These are phyloP conservation scores for Asterophora lycoperdoides DNA, from an alignment of 768 basidiomycete genomes.

Conservation along the genomic window DNA sequence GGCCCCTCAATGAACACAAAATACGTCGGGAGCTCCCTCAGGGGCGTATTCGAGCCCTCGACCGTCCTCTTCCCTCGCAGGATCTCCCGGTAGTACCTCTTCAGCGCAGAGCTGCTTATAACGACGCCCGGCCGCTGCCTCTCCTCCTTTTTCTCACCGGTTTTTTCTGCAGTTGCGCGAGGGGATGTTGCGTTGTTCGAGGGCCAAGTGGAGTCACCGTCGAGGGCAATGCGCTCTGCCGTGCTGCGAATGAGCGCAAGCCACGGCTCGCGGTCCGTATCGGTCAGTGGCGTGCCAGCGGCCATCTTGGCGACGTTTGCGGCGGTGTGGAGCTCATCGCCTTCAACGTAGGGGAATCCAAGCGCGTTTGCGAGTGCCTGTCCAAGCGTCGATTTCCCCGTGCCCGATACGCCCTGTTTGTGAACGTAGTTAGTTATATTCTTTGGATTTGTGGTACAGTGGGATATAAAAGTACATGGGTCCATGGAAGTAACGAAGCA, in stretches of 20 bases:
- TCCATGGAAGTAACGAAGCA: background rate
- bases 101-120: conserved; percentile 84
- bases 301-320: conserved; percentile 89
- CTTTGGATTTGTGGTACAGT: too few species aligned
- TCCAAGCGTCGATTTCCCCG: conserved; percentile 72
- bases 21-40: conserved; percentile 41
- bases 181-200: too few species aligned
- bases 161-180: too few species aligned
- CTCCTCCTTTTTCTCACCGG: background rate
- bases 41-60: background rate
- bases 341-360: conserved; percentile 79
- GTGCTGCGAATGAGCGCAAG: conserved; percentile 64
- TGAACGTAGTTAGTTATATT: background rate
- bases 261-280: conserved; percentile 86
- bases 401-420: conserved; percentile 65
- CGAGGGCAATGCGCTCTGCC: conserved; percentile 41
- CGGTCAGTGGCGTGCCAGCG: conserved; percentile 66
- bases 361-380: conserved; percentile 54
- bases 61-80: conserved; percentile 51
- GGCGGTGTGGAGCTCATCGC: conserved; percentile 80
- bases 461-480: background rate
- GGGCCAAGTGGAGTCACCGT: background rate
- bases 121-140: conserved; percentile 51
- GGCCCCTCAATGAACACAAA: conserved; percentile 79
- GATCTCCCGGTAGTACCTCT: conserved; percentile 74